Evolutionary conservation across 2,329 filamentous ascomycete genomes (phyloP), one percentile per base, ranked within the genome.

Genomic region (Aspergillus unguis): DNA sequence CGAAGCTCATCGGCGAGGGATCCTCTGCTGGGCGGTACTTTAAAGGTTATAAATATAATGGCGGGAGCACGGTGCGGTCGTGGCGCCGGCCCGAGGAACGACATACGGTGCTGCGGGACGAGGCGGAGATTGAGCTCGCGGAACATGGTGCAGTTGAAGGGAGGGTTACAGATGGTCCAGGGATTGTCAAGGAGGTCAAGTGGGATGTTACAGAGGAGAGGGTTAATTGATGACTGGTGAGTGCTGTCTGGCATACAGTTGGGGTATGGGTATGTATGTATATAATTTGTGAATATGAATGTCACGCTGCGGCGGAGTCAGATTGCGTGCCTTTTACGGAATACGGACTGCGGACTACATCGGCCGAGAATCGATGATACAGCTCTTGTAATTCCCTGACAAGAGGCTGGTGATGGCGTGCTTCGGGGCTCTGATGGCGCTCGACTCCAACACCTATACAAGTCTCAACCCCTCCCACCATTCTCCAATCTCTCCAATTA

Each of bases 111-210:
- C 42, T 57, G 9, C 47, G 50, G 3, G 59, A 62, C 41, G 61
- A 17, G 17, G 17, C 17, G 17, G 17, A 63, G 5, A 53, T 62
- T 5, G 54, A 57, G 23, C 52, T 60, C 4, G 55, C 59, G 1
- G 59, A 57, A n/a, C 56, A 54, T 27, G 56, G 52, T 1, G 59
- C 28, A 5, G 58, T 27, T 6, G 53, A 41, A 7, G 49, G 35
- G n/a, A 26, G 31, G 9, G 29, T 31, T 27, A 43, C 38, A 0
- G 52, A 54, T 6, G 33, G 17, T 1, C 17, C 17, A 1, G 17
- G 45, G 8, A 61, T 63, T 37, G 40, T 61, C 3, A 62, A 62
- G 25, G 56, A 63, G 43, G 51, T 62, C 5, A 40, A 59, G 35
- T 62, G 54, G 61, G 46, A 59, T 31, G 53, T 46, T 4, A 58